Conservation (phyloP, 139 green algal species). For the Coelastrella sp. region DNA sequence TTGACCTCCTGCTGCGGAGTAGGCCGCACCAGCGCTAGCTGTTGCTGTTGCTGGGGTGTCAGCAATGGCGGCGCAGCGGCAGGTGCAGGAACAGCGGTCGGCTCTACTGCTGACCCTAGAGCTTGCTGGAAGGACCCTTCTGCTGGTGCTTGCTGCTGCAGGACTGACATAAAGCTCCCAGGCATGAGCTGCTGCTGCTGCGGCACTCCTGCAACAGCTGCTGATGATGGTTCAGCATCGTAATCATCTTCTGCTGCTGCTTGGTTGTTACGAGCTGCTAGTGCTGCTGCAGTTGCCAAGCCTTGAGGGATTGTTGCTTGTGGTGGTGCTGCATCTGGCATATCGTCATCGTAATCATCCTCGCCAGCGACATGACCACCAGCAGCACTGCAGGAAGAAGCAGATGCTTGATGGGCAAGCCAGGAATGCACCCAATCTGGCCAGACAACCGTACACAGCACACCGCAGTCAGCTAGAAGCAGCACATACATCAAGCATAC, state of each 20-base stretch:
- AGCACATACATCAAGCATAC: no score
- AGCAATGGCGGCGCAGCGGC: neutral
- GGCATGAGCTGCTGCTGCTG: conserved; percentile 4
- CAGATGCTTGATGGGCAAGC: neutral
- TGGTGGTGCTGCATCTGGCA: conserved; percentile 4
- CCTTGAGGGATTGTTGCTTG: neutral
- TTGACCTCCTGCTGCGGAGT: neutral
- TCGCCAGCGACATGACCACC: conserved; percentile 23
- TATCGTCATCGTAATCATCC: conserved; percentile 48
- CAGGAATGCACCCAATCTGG: no score
- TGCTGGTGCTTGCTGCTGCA: conserved; percentile 10
- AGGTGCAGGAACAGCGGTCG: neutral
- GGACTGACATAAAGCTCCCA: neutral
- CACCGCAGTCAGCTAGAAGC: no score
- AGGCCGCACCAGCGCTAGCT: neutral
- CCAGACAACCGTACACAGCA: no score
- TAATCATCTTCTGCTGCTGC: conserved; percentile 5
- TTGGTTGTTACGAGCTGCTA: neutral
- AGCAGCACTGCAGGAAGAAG: neutral
- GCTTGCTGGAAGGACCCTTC: neutral
- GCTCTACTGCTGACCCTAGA: neutral
- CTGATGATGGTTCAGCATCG: neutral
- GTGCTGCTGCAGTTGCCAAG: conserved; percentile 16
- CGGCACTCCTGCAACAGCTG: neutral
- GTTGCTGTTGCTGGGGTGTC: conserved; percentile 29